Conservation (phyloP, 2,329 filamentous ascomycete genomes). For the Leptodontidium sp. region DNA sequence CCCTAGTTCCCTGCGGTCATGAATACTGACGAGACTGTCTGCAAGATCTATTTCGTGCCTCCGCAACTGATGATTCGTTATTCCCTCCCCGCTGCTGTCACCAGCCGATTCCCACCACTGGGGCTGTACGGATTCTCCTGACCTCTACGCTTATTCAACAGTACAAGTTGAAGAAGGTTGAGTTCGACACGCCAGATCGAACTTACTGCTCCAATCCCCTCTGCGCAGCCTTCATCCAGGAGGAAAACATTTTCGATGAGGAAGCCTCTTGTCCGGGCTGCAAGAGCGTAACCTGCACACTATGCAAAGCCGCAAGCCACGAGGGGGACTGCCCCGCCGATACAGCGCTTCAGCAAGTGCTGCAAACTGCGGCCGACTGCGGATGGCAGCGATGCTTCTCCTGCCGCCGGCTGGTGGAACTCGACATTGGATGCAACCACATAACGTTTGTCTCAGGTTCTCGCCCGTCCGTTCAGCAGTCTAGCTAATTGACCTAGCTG, state of each 20-base stretch:
- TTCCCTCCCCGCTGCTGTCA: slow-evolving; percentile 64
- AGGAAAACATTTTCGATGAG: slow-evolving; percentile 4
- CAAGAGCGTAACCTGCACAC: background rate
- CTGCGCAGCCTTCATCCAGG: slow-evolving; percentile 12
- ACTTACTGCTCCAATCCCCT: slow-evolving; percentile 1
- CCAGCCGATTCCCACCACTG: slow-evolving; percentile 50
- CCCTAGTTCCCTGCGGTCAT: slow-evolving; percentile 3
- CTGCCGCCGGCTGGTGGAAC: slow-evolving; percentile 10
- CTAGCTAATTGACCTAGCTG: slow-evolving; percentile 4
- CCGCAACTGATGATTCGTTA: slow-evolving; percentile 56
- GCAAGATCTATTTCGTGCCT: slow-evolving; percentile 23
- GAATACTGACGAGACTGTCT: slow-evolving; percentile 14
- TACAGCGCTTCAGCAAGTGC: slow-evolving; percentile 4
- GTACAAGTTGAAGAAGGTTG: slow-evolving; percentile 55
- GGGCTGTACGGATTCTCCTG: slow-evolving; percentile 50
- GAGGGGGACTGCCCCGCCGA: slow-evolving; percentile 10
- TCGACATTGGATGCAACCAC: slow-evolving; percentile 16
- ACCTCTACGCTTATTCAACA: slow-evolving; percentile 43
- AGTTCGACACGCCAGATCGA: slow-evolving; percentile 51
- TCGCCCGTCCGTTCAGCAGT: background rate
- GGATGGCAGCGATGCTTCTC: slow-evolving; percentile 18
- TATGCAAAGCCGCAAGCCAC: slow-evolving; percentile 3
- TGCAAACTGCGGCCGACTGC: background rate
- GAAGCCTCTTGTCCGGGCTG: background rate
- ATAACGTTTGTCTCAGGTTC: slow-evolving; percentile 12